phyloP scores from a whole-genome alignment of 352 stramenopile species.

The Halophytophthora batemanensis region DNA sequence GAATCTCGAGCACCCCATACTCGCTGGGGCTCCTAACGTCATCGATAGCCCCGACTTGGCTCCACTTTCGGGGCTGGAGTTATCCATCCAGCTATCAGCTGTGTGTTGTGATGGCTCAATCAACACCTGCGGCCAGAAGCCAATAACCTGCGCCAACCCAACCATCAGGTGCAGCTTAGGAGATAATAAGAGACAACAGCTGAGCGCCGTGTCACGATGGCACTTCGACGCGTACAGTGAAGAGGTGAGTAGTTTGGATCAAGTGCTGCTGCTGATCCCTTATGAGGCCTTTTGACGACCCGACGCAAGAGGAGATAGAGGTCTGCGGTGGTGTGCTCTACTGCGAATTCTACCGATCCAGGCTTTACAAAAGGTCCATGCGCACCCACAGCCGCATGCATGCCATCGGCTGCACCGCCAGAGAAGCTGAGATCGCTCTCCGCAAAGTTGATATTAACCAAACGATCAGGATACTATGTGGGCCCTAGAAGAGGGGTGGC shows the following conservation, averaged over 20 bases:
- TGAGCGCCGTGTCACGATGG: not conserved
- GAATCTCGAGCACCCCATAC: constrained; percentile 7
- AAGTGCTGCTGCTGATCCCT: not conserved
- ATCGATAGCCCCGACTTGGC: constrained; percentile 8
- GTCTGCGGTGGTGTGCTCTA: constrained; percentile 10
- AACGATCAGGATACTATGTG: constrained; percentile 7
- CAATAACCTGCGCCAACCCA: not conserved
- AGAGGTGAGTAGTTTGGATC: not conserved
- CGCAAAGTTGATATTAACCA: constrained; percentile 8
- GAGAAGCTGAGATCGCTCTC: constrained; percentile 6
- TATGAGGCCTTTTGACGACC: not conserved
- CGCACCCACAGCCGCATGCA: constrained; percentile 15
- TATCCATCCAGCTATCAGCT: constrained; percentile 2
- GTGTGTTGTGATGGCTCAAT: constrained; percentile 27
- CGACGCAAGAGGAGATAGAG: constrained; percentile 1
- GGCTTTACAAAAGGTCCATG: not conserved
- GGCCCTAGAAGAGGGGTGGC: constrained; percentile 14
- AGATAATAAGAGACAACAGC: not conserved
- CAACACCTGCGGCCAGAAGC: not conserved
- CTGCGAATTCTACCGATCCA: constrained; percentile 5
- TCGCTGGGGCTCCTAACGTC: constrained; percentile 1
- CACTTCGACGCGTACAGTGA: not conserved
- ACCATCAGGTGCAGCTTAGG: not conserved
- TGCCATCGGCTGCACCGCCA: constrained; percentile 6
- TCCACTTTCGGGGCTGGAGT: not conserved